Conservation (phyloP, 371 early-diverging fungal species). For the Mucor ambiguus region DNA sequence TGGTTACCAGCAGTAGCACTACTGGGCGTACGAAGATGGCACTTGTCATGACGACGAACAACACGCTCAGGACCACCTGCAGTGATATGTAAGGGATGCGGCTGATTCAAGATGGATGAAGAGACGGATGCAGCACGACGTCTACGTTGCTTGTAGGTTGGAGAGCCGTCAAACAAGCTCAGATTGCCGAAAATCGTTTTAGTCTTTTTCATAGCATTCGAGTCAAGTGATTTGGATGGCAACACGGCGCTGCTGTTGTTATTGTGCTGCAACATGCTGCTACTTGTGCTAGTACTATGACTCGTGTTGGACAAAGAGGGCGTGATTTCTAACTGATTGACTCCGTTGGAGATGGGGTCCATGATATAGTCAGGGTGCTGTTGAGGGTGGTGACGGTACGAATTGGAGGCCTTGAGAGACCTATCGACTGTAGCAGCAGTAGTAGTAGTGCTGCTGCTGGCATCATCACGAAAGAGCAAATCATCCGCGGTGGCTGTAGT, state of each 20-base stretch:
- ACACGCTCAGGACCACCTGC: slow-evolving; percentile 34
- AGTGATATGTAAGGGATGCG: slow-evolving; percentile 7
- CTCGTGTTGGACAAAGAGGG: slow-evolving; percentile 17
- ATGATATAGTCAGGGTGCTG: slow-evolving; percentile 16
- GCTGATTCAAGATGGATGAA: slow-evolving; percentile 20
- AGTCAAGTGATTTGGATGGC: slow-evolving; percentile 38
- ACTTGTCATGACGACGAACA: slow-evolving; percentile 31
- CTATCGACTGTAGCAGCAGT: not conserved
- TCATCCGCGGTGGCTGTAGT: not conserved
- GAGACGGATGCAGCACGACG: slow-evolving; percentile 62
- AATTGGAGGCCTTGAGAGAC: not conserved
- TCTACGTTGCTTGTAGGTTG: slow-evolving; percentile 72
- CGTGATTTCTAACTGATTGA: slow-evolving; percentile 35
- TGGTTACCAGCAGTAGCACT: slow-evolving; percentile 1
- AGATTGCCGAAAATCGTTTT: slow-evolving; percentile 59
- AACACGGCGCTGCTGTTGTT: slow-evolving; percentile 1
- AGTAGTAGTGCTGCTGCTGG: slow-evolving; percentile 1
- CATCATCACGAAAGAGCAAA: not conserved
- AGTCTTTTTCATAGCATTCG: slow-evolving; percentile 42
- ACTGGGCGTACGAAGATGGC: slow-evolving; percentile 28
- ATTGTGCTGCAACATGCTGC: slow-evolving; percentile 4
- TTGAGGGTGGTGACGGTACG: not conserved
- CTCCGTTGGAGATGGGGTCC: slow-evolving; percentile 31
- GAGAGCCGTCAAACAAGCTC: slow-evolving; percentile 71
- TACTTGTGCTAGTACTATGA: slow-evolving; percentile 1